A percentile compares a stretch with the other conserved stretches of the same genome.
phyloP scores from a whole-genome alignment of 495 filamentous ascomycete species.

The Trichoderma gamsii region DNA sequence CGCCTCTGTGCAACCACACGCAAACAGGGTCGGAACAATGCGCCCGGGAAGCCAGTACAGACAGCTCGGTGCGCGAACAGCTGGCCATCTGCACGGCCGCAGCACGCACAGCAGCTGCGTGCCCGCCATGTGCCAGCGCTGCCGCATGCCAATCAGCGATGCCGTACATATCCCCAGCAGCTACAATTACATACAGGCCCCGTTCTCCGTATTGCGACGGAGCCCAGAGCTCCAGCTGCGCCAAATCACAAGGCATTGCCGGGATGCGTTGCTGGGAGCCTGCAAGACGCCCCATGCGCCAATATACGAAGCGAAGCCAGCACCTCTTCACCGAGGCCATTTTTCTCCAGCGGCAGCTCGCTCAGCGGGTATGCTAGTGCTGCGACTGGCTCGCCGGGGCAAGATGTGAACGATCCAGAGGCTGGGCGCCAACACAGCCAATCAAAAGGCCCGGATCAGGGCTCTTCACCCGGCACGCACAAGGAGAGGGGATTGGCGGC shows the following conservation, averaged over 20 bases:
- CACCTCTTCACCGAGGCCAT: not conserved
- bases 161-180: not conserved
- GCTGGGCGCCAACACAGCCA: conserved; percentile 39
- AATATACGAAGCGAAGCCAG: conserved; percentile 3
- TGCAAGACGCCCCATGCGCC: not conserved
- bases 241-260: not conserved
- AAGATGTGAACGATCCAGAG: conserved; percentile 1
- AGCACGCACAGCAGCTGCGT: not conserved
- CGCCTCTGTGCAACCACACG: not conserved
- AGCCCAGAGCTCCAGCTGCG: not conserved
- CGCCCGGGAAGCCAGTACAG: not conserved
- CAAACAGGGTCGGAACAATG: not conserved
- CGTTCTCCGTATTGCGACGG: not conserved
- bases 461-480: conserved; percentile 4
- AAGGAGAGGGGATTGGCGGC: not conserved
- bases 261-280: not conserved
- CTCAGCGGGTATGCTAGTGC: conserved; percentile 18
- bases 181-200: not conserved
- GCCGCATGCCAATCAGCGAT: conserved; percentile 10
- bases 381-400: conserved; percentile 20
- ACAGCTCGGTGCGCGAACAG: not conserved
- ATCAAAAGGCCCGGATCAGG: conserved; percentile 28
- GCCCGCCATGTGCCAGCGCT: not conserved
- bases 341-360: conserved; percentile 1
- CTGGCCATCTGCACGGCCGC: conserved; percentile 12